Evolutionary conservation across 352 stramenopile genomes (phyloP).

Genomic region (Pythium periplocum): DNA sequence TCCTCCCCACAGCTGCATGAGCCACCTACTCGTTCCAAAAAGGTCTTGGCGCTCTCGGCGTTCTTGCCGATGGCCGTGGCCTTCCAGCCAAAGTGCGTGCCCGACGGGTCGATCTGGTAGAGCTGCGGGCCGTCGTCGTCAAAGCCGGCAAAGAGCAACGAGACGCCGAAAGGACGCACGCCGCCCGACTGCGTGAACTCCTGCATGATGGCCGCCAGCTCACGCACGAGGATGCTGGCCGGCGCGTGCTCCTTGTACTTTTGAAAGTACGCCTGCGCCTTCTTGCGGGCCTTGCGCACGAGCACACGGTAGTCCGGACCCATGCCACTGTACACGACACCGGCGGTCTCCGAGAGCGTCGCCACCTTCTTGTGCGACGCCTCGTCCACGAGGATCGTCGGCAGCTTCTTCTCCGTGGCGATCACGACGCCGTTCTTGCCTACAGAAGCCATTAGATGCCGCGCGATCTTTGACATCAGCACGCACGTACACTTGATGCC

Average conservation of each 20-base stretch:
- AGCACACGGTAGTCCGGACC: constrained; percentile 99
- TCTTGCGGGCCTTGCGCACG: constrained; percentile 94
- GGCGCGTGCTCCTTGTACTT: constrained; percentile 95
- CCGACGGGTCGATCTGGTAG: constrained; percentile 98
- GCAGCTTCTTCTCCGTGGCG: constrained; percentile 98
- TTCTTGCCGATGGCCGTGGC: constrained; percentile 99
- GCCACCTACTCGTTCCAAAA: constrained; percentile 95
- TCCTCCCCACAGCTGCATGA: constrained; percentile 1
- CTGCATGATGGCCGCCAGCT: constrained; percentile 98
- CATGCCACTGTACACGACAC: constrained; percentile 97
- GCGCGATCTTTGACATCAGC: not conserved
- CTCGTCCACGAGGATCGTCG: constrained; percentile 94
- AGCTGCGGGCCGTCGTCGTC: constrained; percentile 97
- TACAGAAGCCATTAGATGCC: constrained; percentile 22
- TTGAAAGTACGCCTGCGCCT: constrained; percentile 93
- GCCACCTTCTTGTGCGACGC: constrained; percentile 96
- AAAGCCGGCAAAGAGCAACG: constrained; percentile 96
- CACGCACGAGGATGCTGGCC: constrained; percentile 93
- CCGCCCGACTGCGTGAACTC: constrained; percentile 98
- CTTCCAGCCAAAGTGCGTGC: constrained; percentile 99
- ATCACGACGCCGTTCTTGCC: constrained; percentile 99
- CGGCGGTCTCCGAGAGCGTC: constrained; percentile 85
- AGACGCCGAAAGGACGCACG: constrained; percentile 98
- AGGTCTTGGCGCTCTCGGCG: constrained; percentile 98
- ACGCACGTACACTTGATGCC: constrained; percentile 90